Base-by-base conservation (phyloP, 2,329 filamentous ascomycete species). In the Corniculantispora saksenae region DNA sequence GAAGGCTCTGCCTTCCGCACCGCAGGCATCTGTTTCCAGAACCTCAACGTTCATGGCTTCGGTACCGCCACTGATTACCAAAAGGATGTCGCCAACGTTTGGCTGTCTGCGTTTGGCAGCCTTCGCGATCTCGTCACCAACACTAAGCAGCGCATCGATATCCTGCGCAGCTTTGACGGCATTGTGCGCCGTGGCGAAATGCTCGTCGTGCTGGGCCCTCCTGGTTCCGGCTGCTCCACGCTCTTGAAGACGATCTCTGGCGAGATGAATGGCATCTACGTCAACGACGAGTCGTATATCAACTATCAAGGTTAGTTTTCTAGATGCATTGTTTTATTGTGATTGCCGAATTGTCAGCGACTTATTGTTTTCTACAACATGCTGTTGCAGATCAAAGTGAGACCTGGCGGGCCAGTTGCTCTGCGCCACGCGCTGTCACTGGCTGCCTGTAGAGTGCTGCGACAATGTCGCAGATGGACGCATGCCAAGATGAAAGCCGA, bases 161-260 rank as follows among this genome's bases (percentile, higher is more conserved):
- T 91, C 67, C 77, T 91, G 51, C 84, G 81, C 64, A 78, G 84
- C 69, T 86, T 90, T 67, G 88, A 91, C 67, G 89, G 89, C 3
- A 70, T 91, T 0, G 85, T 91, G 0, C 80, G 85, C 69, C 84
- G 83, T 62, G 90, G 89, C 21, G 89, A 92, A 79, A 90, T 92
- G 87, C 75, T 91, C 23, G 86, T 92, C 5, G 89, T 91, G 1
- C 80, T 92, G 13, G 89, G 89, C 3, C 89, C 89, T 56, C 89
- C 89, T 12, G 85, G 85, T 19, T 82, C 83, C 9, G 90, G 90
- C 53, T 96, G 92, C 74, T 91, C 90, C 15, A 95, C 92, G 1
- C 88, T 94, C 69, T 80, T 95, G 62, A 94, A 94, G 79, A 91
- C 91, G 0, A 86, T 95, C 67, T 86, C 91, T 2, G 91, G 92